These are phyloP conservation scores for Actinomortierella ambigua DNA, from an alignment of 371 early-diverging fungal genomes.

Conservation along the genomic window DNA sequence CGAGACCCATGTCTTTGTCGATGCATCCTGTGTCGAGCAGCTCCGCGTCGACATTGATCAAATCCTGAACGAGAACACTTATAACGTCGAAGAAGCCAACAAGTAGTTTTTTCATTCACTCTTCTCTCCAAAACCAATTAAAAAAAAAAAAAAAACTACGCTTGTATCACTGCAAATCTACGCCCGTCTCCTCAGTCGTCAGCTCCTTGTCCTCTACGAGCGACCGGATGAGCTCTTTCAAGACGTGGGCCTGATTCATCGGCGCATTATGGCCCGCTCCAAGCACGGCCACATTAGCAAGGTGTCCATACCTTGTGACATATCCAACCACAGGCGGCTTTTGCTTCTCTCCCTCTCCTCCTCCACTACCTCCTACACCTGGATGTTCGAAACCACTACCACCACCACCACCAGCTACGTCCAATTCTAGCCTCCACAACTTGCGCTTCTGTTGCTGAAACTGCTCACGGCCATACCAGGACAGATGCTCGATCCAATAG, in stretches of 20 bases:
- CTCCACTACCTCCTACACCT: neutral
- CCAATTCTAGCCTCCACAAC: slow-evolving; percentile 14
- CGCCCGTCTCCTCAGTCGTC: too few species aligned
- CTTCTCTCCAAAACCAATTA: too few species aligned
- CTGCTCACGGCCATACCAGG: slow-evolving; percentile 56
- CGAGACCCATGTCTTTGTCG: slow-evolving; percentile 85
- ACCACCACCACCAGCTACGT: too few species aligned
- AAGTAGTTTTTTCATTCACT: too few species aligned
- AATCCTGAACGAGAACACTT: slow-evolving; percentile 80
- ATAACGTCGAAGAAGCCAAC: slow-evolving; percentile 51
- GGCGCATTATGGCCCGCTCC: slow-evolving; percentile 71
- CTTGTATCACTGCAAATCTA: too few species aligned
- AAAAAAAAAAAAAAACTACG: too few species aligned
- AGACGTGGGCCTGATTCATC: slow-evolving; percentile 49
- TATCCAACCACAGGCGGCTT: slow-evolving; percentile 60
- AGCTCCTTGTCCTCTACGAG: too few species aligned
- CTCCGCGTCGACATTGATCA: slow-evolving; percentile 73
- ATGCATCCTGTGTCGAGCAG: slow-evolving; percentile 65
- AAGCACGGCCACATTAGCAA: slow-evolving; percentile 57
- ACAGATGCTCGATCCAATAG: slow-evolving; percentile 62
- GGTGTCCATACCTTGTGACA: slow-evolving; percentile 46
- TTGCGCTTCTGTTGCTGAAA: slow-evolving; percentile 53
- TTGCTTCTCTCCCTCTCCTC: too few species aligned
- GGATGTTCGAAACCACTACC: neutral
- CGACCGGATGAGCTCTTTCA: too few species aligned